Evolutionary conservation across 495 filamentous ascomycete genomes (phyloP), one percentile per base, ranked within the genome.

Genomic region (Neurospora tetraspora): DNA sequence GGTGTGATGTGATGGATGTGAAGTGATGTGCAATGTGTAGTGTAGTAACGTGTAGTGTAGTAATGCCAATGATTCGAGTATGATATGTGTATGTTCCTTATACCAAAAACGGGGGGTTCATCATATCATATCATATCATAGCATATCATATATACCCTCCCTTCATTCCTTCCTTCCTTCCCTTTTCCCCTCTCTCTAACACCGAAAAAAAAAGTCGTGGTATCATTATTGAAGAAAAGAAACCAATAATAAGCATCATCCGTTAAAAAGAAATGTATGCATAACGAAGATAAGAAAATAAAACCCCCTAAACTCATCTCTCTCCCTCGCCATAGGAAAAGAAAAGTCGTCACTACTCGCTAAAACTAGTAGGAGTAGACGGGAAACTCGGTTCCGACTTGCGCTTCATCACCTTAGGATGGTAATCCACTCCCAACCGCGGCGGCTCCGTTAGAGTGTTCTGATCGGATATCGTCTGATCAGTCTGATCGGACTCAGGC

Each of bases 351-450:
- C 71, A 39, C 36, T 74, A 39, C 36, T 74, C 75, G 43, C 70
- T 77, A 18, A 77, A 34, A 38, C 70, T 39, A 6, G 72, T 77
- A 27, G 75, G 69, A 34, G 70, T 72, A 34, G 23, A 31, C 53
- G 53, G 53, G 27, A 61, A 61, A 61, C 53, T 34, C 6, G 53
- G 53, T 0, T 61, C 53, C 53, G 53, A 61, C 53, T 34, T 61
- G 23, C 53, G 53, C 53, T 61, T 61, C 53, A 61, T 61, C 53
- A 61, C 18, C 53, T 61, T 61, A 9, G 3, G 12, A 34, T 61
- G 1, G 3, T 18, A 14, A 8, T 34, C 8, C 10, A 12, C 45
- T 34, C 53, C 53, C 53, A 61, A 2, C 12, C 20, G 5, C 27
- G 53, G 12, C 20, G 53, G 23, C 5, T 61, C 53, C 53, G 53